Base-by-base conservation (phyloP, 1,284 basidiomycete genomes). In the Ceratobasidium sp. region DNA sequence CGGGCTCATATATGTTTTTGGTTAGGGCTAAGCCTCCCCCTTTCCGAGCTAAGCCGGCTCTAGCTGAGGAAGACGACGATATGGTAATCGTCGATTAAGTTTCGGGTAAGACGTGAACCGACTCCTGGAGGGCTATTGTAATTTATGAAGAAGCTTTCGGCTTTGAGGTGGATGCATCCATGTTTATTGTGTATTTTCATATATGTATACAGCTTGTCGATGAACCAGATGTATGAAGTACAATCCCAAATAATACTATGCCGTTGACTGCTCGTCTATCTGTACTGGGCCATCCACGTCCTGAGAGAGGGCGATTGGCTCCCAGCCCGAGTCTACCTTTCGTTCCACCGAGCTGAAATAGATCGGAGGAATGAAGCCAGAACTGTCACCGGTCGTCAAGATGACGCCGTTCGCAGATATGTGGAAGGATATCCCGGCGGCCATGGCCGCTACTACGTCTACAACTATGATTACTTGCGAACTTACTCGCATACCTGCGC, bases 371-470 rank as follows among this genome's bases (percentile, higher is more conserved):
- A 94, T 79, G 77, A 88, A 84, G 0, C 92, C 92, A 1, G 81
- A 80, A 31, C 84, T 83, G 73, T 92, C 84, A 0, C 96, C 96
- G 72, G 89, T 87, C 0, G 93, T 94, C 6, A 97, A 87, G 19
- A 97, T 87, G 7, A 97, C 95, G 1, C 93, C 94, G 77, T 97
- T 97, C 1, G 87, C 84, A 0, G 94, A 96, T 1, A 94, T 82
- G 79, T 86, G 88, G 78, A 97, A 93, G 62, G 87, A 84, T 79
- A 95, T 85, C 0, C 92, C 93, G 63, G 87, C 47, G n/a, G 60
- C 86, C 45, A 97, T 83, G 0, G 93, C 94, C 76, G 87, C 89
- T 60, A 87, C 85, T 6, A 95, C 84, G 78, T 97, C 86, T 75
- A 97, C 84, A 77, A 89, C 95, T 67, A 97, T 90, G 48, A 95